Percentiles rank a stretch among this genome's conserved stretches.
phyloP scores from a whole-genome alignment of 768 basidiomycete genomes.

The Rhizopogon salebrosus region DNA sequence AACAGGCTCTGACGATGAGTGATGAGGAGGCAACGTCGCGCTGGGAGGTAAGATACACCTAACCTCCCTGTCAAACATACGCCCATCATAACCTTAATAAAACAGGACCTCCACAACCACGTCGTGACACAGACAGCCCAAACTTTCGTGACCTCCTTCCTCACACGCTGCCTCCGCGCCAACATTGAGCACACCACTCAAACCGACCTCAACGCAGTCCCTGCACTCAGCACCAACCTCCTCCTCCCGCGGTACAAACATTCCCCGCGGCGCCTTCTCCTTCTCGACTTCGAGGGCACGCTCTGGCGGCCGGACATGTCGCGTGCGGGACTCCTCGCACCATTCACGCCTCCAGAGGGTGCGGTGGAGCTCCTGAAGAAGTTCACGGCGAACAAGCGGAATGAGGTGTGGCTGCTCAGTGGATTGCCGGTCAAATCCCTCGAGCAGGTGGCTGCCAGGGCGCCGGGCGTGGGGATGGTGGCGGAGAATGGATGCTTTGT shows the following conservation, averaged over 20 bases:
- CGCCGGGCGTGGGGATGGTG: conserved; percentile 73
- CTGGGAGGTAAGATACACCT: conserved; percentile 55
- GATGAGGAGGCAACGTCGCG: conserved; percentile 67
- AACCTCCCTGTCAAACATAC: neutral
- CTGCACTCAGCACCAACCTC: conserved; percentile 38
- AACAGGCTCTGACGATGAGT: conserved; percentile 69
- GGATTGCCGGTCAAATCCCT: conserved; percentile 63
- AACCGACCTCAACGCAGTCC: conserved; percentile 28
- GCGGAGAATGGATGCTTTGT: conserved; percentile 90
- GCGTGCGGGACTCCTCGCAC: conserved; percentile 35
- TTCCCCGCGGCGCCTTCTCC: conserved; percentile 56
- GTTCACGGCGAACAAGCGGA: conserved; percentile 58
- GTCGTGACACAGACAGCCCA: conserved; percentile 86
- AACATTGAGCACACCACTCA: conserved; percentile 56
- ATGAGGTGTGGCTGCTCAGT: conserved; percentile 81
- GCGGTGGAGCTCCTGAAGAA: conserved; percentile 46
- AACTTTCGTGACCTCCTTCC: conserved; percentile 74
- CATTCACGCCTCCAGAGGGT: conserved; percentile 35
- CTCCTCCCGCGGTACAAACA: conserved; percentile 66
- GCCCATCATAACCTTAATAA: neutral
- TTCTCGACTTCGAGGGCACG: conserved; percentile 78
- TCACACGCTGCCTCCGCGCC: conserved; percentile 67
- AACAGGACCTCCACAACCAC: conserved; percentile 72
- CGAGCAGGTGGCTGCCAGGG: conserved; percentile 53
- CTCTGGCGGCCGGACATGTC: conserved; percentile 65